A percentile compares a stretch with the other conserved stretches of the same genome.
Evolutionary conservation across 2,329 filamentous ascomycete species (phyloP).

Genomic region (Botrytis elliptica): DNA sequence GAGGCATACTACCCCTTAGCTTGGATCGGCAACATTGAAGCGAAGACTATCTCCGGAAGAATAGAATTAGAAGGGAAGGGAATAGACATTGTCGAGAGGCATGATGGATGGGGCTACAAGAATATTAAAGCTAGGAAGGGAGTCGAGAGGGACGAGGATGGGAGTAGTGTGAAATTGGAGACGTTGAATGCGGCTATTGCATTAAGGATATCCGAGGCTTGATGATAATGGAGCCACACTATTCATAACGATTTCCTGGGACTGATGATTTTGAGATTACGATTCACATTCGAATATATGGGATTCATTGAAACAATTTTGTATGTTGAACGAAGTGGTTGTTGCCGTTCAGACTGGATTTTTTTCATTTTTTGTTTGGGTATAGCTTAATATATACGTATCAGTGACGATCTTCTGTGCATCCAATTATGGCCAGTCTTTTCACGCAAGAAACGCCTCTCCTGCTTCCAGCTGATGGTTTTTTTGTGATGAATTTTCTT

Average conservation of each 20-base stretch:
- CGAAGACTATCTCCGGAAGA: constrained; percentile 31
- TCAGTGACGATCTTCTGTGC: neutral
- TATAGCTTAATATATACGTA: neutral
- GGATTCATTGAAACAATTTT: neutral
- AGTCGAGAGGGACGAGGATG: constrained; percentile 28
- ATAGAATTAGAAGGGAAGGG: constrained; percentile 30
- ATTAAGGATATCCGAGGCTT: neutral
- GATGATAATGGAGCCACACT: neutral
- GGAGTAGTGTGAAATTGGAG: constrained; percentile 28
- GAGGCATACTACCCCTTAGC: constrained; percentile 30
- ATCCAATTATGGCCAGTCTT: neutral
- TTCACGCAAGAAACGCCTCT: neutral
- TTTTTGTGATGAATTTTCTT: neutral
- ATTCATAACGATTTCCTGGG: neutral
- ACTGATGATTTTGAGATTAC: neutral
- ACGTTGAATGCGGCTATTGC: constrained; percentile 28
- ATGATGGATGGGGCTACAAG: constrained; percentile 29
- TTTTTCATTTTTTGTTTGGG: neutral
- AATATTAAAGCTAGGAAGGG: constrained; percentile 33
- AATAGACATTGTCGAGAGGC: constrained; percentile 29
- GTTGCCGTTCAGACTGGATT: neutral
- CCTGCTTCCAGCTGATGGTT: neutral
- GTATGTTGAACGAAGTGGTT: neutral
- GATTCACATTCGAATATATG: neutral
- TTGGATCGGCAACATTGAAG: constrained; percentile 35